Conservation (phyloP, 306 rosid species). For the Mimosa pudica region DNA sequence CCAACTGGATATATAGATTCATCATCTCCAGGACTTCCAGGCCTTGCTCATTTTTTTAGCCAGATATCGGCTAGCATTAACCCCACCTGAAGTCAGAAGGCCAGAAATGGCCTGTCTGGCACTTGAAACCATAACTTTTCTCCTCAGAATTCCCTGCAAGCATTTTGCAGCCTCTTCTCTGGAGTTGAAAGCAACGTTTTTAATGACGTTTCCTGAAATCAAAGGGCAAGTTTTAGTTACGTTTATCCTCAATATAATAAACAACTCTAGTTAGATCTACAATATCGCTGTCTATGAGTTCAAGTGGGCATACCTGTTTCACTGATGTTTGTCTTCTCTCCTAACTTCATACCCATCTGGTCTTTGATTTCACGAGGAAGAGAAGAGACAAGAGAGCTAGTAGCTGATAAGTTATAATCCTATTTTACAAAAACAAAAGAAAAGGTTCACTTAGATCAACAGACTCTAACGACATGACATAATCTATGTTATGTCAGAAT, state of each 20-base stretch:
- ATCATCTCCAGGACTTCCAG: conserved; percentile 77
- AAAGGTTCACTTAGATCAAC: conserved; percentile 28
- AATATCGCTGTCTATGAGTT: not conserved
- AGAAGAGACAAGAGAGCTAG: conserved; percentile 59
- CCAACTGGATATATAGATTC: conserved; percentile 18
- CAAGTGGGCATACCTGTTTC: conserved; percentile 56
- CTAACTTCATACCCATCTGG: conserved; percentile 61
- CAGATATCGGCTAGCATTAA: conserved; percentile 65
- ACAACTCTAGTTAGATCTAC: conserved; percentile 26
- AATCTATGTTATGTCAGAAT: not conserved
- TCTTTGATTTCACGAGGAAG: conserved; percentile 68
- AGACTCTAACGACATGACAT: conserved; percentile 8
- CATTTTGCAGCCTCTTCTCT: conserved; percentile 76
- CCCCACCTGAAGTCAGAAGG: conserved; percentile 72
- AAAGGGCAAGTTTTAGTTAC: not conserved
- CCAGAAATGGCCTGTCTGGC: conserved; percentile 89
- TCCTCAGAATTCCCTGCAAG: conserved; percentile 67
- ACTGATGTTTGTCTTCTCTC: conserved; percentile 40
- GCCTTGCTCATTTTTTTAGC: conserved; percentile 70
- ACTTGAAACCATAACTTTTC: conserved; percentile 83
- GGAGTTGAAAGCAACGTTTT: conserved; percentile 47
- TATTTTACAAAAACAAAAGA: conserved; percentile 47
- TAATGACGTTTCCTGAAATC: conserved; percentile 52
- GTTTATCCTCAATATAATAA: conserved; percentile 20
- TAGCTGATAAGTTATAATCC: conserved; percentile 60